Evolutionary conservation across 2,329 filamentous ascomycete genomes (phyloP).

Genomic region (Aspergillus pseudonomiae): DNA sequence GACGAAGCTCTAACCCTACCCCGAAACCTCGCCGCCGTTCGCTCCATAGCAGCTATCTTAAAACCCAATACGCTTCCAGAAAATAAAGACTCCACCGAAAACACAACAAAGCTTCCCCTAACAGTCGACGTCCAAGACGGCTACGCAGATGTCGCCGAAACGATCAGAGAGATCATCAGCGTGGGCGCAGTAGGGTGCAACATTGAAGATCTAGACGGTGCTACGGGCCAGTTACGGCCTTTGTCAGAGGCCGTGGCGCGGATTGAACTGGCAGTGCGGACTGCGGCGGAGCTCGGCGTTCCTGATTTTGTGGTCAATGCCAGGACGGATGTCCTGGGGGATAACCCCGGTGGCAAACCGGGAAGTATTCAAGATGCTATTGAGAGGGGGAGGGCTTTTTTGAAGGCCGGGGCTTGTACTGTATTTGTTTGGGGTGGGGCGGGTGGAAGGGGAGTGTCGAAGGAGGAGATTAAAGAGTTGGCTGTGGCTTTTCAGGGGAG

Average conservation of each 20-base stretch:
- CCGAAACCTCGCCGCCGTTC: conserved; percentile 54
- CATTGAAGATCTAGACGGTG: conserved; percentile 57
- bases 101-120: conserved; percentile 33
- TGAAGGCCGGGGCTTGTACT: conserved; percentile 61
- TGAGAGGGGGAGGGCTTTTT: conserved; percentile 57
- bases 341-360: conserved; percentile 25
- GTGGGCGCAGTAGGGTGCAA: conserved; percentile 61
- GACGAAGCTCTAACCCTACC: conserved; percentile 56
- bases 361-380: conserved; percentile 53
- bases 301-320: conserved; percentile 62
- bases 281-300: conserved; percentile 50
- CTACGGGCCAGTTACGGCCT: conserved; percentile 39
- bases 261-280: conserved; percentile 40
- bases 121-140: conserved; percentile 65
- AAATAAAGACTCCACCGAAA: background rate
- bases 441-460: conserved; percentile 45
- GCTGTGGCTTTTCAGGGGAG: conserved; percentile 54
- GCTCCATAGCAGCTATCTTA: conserved; percentile 49
- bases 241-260: conserved; percentile 54
- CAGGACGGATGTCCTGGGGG: conserved; percentile 54
- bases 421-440: conserved; percentile 64
- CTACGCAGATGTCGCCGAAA: conserved; percentile 50
- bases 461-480: conserved; percentile 52
- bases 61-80: conserved; percentile 38
- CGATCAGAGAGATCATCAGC: conserved; percentile 50